Evolutionary conservation across 1,139 yeast genomes (phyloP).

Genomic region (Scheffersomyces titani): DNA sequence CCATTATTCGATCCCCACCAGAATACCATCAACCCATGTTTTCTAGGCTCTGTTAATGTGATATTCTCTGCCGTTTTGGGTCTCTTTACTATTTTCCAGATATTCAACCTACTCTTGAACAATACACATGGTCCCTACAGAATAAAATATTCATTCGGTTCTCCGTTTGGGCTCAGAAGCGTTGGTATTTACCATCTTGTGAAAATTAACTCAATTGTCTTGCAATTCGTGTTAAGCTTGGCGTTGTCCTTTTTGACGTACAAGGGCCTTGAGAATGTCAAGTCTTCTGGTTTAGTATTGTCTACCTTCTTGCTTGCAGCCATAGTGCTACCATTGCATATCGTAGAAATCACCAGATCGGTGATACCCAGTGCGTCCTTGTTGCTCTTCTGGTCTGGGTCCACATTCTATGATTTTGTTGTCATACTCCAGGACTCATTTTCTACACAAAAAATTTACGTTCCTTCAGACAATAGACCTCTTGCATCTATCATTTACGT

Average conservation of each 20-base stretch:
- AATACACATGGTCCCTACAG: conserved; percentile 28
- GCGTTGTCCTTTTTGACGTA: conserved; percentile 17
- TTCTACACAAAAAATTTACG: conserved; percentile 28
- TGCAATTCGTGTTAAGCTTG: conserved; percentile 21
- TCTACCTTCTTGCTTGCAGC: conserved; percentile 2
- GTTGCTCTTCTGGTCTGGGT: conserved; percentile 40
- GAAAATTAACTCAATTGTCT: conserved; percentile 22
- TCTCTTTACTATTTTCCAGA: conserved; percentile 18
- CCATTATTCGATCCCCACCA: conserved; percentile 24
- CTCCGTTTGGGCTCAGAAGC: conserved; percentile 23
- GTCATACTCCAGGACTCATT: conserved; percentile 28
- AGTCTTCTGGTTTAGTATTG: conserved; percentile 3
- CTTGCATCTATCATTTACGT: conserved; percentile 14
- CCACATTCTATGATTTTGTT: conserved; percentile 17
- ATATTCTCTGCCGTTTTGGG: conserved; percentile 11
- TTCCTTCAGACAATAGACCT: conserved; percentile 20
- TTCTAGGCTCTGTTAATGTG: conserved; percentile 23
- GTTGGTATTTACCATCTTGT: conserved; percentile 29
- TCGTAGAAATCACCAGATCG: conserved; percentile 32
- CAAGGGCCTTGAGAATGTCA: conserved; percentile 7
- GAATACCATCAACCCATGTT: conserved; percentile 37
- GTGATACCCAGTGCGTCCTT: conserved; percentile 34
- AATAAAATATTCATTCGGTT: conserved; percentile 33
- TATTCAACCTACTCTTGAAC: conserved; percentile 13
- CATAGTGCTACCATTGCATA: conserved; percentile 37